phyloP scores from a whole-genome alignment of 2,329 filamentous ascomycete genomes.

The Xylaria multiplex region DNA sequence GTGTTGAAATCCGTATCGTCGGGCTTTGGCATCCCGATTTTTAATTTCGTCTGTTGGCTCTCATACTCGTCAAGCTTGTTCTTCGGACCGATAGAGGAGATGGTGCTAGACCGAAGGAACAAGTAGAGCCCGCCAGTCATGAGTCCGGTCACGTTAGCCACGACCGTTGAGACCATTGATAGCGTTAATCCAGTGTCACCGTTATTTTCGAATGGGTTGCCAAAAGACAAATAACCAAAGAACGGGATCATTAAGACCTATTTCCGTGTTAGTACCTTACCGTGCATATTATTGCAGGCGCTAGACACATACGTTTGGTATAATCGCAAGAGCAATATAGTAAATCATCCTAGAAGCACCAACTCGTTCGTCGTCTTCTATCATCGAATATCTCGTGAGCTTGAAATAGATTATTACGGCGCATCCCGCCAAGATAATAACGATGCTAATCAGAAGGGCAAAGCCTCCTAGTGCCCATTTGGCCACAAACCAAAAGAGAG shows the following conservation, averaged over 20 bases:
- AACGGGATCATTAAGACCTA: conserved; percentile 71
- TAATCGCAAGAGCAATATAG: conserved; percentile 67
- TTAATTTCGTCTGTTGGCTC: conserved; percentile 56
- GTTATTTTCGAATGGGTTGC: conserved; percentile 50
- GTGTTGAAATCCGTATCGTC: conserved; percentile 47
- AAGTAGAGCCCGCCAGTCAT: conserved; percentile 73
- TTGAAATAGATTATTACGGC: conserved; percentile 66
- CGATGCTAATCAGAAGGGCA: conserved; percentile 61
- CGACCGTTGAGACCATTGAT: conserved; percentile 72
- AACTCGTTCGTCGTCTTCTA: conserved; percentile 69
- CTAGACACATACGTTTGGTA: conserved; percentile 63
- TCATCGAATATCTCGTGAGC: conserved; percentile 62
- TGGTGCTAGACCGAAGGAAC: conserved; percentile 71
- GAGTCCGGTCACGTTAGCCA: conserved; percentile 72
- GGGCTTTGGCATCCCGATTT: conserved; percentile 38
- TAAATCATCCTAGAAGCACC: conserved; percentile 76
- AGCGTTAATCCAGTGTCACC: conserved; percentile 60
- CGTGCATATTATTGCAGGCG: neutral
- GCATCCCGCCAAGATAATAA: conserved; percentile 61
- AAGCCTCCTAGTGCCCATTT: conserved; percentile 69
- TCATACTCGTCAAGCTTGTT: conserved; percentile 59
- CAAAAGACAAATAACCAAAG: conserved; percentile 67
- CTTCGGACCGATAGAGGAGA: conserved; percentile 63
- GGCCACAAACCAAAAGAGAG: conserved; percentile 73
- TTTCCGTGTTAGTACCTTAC: conserved; percentile 43